Base-by-base conservation (phyloP, 2,329 filamentous ascomycete genomes). In the Penicillium sp. region DNA sequence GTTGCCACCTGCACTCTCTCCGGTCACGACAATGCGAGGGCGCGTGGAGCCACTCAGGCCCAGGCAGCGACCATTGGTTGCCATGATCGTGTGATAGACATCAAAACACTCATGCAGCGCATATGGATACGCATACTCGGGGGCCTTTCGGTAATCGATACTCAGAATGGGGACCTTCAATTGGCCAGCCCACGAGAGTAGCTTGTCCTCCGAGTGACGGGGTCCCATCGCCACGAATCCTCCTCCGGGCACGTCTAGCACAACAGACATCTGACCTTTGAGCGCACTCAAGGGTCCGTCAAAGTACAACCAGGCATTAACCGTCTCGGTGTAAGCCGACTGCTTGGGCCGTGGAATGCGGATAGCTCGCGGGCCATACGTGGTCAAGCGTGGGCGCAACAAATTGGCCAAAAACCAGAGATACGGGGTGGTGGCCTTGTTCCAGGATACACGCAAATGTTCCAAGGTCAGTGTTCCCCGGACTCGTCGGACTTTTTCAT, bases 221-320 rank as follows among this genome's bases (percentile, higher is more conserved):
- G 93, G 93, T 49, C 88, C 84, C 93, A 98, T 98, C 13, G 93
- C 90, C 9, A 98, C 90, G 56, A 94, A 98, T 0, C 93, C 93
- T 29, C 93, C 93, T 1, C 93, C 93, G 0, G 93, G 93, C 3
- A 97, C 83, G 66, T 98, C 93, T 33, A 98, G 65, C 1, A 98
- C 80, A 27, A 98, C 68, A 59, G 86, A 86, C 43, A 80, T 84
- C 63, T 94, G 86, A 37, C 85, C 79, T 60, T 83, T 82, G 39
- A 96, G 73, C 40, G 89, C 84, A 2, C 84, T 82, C 6, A 95
- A 70, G 0, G 90, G 85, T 0, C 93, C 93, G 61, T 97, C 89
- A 60, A 90, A 98, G 68, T 96, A 98, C 29, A 98, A 74, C 90
- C 91, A 97, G 1, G 81, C 91, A 48, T 82, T 78, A 1, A 95